Evolutionary conservation across 805 yeast genomes (phyloP).

Genomic region (Ogataea populi-albae): DNA sequence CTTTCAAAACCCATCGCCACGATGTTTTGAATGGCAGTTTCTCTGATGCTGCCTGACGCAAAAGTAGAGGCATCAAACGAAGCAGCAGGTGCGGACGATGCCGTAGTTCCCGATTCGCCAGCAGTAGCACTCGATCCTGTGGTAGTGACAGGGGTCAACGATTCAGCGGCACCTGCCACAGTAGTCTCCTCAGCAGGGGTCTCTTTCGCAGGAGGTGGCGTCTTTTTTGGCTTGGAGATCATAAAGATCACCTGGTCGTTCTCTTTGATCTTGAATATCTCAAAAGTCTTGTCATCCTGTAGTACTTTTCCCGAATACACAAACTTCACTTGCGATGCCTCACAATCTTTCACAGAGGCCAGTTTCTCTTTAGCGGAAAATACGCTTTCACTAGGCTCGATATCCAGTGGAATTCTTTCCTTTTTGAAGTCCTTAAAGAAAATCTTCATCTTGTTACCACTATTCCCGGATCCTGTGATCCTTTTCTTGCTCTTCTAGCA

Average conservation of each 20-base stretch:
- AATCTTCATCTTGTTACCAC: slow-evolving; percentile 56
- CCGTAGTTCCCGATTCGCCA: slow-evolving; percentile 20
- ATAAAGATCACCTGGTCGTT: slow-evolving; percentile 89
- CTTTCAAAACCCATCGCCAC: slow-evolving; percentile 96
- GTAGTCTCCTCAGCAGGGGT: slow-evolving; percentile 22
- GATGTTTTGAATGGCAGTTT: slow-evolving; percentile 74
- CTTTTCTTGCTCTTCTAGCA: slow-evolving; percentile 8
- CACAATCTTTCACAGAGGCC: slow-evolving; percentile 66
- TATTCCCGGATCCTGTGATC: slow-evolving; percentile 1
- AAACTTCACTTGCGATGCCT: slow-evolving; percentile 72
- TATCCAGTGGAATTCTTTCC: slow-evolving; percentile 76
- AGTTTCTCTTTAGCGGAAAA: slow-evolving; percentile 69
- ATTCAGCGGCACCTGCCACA: slow-evolving; percentile 26
- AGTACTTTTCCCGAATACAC: slow-evolving; percentile 90
- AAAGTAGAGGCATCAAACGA: slow-evolving; percentile 50
- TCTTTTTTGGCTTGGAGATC: slow-evolving; percentile 59
- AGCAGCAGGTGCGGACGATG: slow-evolving; percentile 8
- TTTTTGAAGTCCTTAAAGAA: slow-evolving; percentile 91
- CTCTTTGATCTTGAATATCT: slow-evolving; percentile 71
- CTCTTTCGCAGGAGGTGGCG: slow-evolving; percentile 29
- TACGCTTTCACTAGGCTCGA: slow-evolving; percentile 66
- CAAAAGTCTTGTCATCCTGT: slow-evolving; percentile 75
- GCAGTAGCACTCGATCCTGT: slow-evolving; percentile 23
- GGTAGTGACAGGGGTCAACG: slow-evolving; percentile 25
- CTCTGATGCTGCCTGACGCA: slow-evolving; percentile 76